Evolutionary conservation across 176 grass and related monocot genomes (phyloP), one percentile per base, ranked within the genome.

Genomic region (Oryza meridionalis): DNA sequence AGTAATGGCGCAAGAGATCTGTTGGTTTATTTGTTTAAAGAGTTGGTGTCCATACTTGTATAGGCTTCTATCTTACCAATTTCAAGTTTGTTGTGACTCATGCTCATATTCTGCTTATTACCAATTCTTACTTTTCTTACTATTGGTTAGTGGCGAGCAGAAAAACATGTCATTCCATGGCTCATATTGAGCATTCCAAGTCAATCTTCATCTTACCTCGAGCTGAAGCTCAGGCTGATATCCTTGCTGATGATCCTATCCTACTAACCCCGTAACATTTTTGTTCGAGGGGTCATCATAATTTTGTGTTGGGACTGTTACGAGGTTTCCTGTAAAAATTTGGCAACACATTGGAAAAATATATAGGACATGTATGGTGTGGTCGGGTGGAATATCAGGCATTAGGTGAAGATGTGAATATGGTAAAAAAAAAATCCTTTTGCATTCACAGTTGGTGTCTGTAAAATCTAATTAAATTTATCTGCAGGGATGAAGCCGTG

Each of bases 381-480:
- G 33, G 33, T 35, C 5, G 33, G 4, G 33, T 35, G 33, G 33
- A 35, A 35, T 35, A 35, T 35, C 33, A 25, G 13, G 12, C 53
- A 66, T 77, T 63, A 63, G 37, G 13, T 77, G 40, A 27, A 31
- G 46, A 2, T 33, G 40, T 67, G 22, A 14, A 66, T 11, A 9
- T 79, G 19, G 19, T 22, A 38, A 61, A 61, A 61, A 61, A 61
- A 67, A 31, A 47, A 12, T 79, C 47, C 21, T 47, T 24, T 47
- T 11, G 3, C 49, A 76, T 76, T 1, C 46, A 21, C 16, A 29
- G 24, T 17, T 13, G 25, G 13, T 4, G n/a, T 12, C 16, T 78
- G 7, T 32, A 11, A 65, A 37, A 43, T 65, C 58, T 70, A 81
- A 81, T 19, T 55, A 58, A 53, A 70, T 81, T 17, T 38, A 17